Evolutionary conservation across 805 yeast species (phyloP).

Genomic region (Candida corydali): DNA sequence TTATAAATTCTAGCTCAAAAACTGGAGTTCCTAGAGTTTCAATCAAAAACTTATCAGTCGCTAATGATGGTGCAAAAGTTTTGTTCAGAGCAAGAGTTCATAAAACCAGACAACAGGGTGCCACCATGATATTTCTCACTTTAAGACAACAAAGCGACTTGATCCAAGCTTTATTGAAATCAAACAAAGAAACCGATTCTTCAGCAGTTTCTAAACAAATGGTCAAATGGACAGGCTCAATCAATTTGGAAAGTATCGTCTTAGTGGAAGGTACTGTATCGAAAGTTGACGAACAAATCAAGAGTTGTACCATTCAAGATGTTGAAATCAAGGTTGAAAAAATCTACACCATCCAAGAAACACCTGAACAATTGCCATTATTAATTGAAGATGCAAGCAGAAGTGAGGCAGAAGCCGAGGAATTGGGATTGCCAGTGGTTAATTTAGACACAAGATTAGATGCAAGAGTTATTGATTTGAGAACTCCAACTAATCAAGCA

Average conservation of each 20-base stretch:
- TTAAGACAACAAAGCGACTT: slow-evolving; percentile 85
- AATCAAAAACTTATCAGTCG: slow-evolving; percentile 53
- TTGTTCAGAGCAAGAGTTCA: slow-evolving; percentile 92
- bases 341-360: slow-evolving; percentile 73
- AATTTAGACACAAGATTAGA: slow-evolving; percentile 96
- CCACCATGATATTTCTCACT: slow-evolving; percentile 85
- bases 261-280: slow-evolving; percentile 80
- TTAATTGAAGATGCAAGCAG: slow-evolving; percentile 95
- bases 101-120: slow-evolving; percentile 92
- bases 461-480: slow-evolving; percentile 89
- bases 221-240: slow-evolving; percentile 91
- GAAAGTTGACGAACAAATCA: slow-evolving; percentile 82
- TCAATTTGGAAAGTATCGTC: slow-evolving; percentile 87
- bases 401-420: slow-evolving; percentile 91
- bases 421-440: slow-evolving; percentile 85
- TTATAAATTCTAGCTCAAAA: slow-evolving; percentile 72
- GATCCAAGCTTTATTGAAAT: slow-evolving; percentile 81
- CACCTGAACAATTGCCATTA: slow-evolving; percentile 91
- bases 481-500: slow-evolving; percentile 97
- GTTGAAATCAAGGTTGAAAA: slow-evolving; percentile 77
- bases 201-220: slow-evolving; percentile 76
- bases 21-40: slow-evolving; percentile 62
- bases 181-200: slow-evolving; percentile 54
- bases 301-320: slow-evolving; percentile 87
- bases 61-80: slow-evolving; percentile 70